Evolutionary conservation across 306 rosid genomes (phyloP).

Genomic region (Rosa multiflora): DNA sequence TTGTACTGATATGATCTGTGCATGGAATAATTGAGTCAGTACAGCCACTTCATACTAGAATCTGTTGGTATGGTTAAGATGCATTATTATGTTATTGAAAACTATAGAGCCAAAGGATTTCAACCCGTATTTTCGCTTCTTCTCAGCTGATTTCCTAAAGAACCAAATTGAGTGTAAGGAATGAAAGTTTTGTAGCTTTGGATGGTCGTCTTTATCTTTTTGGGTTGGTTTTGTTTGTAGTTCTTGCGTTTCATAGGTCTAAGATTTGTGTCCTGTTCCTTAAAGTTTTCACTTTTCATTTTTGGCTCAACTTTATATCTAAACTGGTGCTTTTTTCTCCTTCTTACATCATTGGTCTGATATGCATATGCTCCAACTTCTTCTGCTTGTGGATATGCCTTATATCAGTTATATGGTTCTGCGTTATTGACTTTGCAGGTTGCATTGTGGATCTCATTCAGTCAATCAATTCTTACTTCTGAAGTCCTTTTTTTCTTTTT

Average conservation of each 20-base stretch:
- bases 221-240: constrained; percentile 3
- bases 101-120: background rate
- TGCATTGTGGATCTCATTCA: background rate
- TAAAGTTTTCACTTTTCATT: constrained; percentile 16
- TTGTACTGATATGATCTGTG: constrained; percentile 16
- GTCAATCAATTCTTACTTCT: constrained; percentile 24
- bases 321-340: constrained; percentile 4
- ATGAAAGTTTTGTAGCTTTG: background rate
- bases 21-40: constrained; percentile 9
- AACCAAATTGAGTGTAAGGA: background rate
- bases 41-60: background rate
- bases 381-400: constrained; percentile 10
- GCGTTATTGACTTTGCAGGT: constrained; percentile 15
- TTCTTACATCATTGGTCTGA: background rate
- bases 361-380: background rate
- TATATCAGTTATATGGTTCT: background rate
- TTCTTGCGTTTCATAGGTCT: background rate
- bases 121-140: constrained; percentile 1
- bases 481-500: constrained; percentile 24
- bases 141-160: constrained; percentile 5
- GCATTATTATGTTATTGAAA: background rate
- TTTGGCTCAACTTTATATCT: background rate
- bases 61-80: background rate
- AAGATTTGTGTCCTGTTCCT: constrained; percentile 9
- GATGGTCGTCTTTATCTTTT: background rate